Evolutionary conservation across 768 basidiomycete genomes (phyloP).

Genomic region (Collybia sp.): DNA sequence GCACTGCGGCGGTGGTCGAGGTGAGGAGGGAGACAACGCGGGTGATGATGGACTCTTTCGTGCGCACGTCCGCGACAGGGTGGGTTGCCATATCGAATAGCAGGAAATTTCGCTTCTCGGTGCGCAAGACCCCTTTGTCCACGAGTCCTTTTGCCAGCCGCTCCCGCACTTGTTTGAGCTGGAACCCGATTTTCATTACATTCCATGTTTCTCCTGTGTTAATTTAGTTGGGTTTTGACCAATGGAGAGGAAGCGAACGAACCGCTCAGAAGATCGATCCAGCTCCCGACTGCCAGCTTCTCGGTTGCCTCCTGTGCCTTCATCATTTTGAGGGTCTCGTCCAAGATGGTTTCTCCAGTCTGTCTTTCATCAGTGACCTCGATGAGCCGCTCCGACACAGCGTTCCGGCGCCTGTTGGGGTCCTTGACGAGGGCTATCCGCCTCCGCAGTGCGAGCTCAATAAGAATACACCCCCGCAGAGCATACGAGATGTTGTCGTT

Average conservation of each 20-base stretch:
- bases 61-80: slow-evolving; percentile 89
- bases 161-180: slow-evolving; percentile 97
- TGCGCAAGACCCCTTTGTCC: slow-evolving; percentile 98
- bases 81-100: slow-evolving; percentile 99
- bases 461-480: slow-evolving; percentile 94
- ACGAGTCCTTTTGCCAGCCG: slow-evolving; percentile 95
- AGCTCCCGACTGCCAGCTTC: slow-evolving; percentile 79
- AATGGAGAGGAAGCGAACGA: slow-evolving; percentile 23
- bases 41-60: slow-evolving; percentile 79
- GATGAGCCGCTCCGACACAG: slow-evolving; percentile 77
- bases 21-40: slow-evolving; percentile 79
- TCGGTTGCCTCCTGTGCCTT: slow-evolving; percentile 65
- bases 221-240: background rate
- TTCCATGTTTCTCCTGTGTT: slow-evolving; percentile 95
- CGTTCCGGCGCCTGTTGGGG: slow-evolving; percentile 65
- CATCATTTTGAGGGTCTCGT: slow-evolving; percentile 96
- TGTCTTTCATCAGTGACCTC: slow-evolving; percentile 90
- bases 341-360: slow-evolving; percentile 94
- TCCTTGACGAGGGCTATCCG: slow-evolving; percentile 91
- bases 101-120: slow-evolving; percentile 97
- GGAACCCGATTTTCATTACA: slow-evolving; percentile 99
- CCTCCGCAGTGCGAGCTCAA: slow-evolving; percentile 93
- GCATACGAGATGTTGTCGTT: slow-evolving; percentile 99
- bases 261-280: slow-evolving; percentile 96
- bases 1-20: slow-evolving; percentile 76